These are phyloP conservation scores for Haplosporangium sp. DNA, from an alignment of 371 early-diverging fungal species.

Conservation along the genomic window DNA sequence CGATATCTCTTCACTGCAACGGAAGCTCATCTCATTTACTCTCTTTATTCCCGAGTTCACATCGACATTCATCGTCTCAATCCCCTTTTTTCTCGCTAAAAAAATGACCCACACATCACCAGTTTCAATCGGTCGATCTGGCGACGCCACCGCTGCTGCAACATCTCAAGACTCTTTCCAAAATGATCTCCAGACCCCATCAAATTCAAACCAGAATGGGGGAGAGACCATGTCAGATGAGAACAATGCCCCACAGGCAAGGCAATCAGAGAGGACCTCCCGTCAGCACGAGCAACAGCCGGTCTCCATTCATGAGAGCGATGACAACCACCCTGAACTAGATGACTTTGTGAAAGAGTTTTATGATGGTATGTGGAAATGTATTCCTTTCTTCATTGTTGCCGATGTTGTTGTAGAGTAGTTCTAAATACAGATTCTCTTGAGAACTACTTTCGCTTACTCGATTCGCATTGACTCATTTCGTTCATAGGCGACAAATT, in stretches of 20 bases:
- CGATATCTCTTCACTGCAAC: too few species aligned
- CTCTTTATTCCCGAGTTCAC: too few species aligned
- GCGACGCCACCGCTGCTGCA: too few species aligned
- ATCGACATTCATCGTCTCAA: too few species aligned
- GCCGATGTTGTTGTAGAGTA: background rate
- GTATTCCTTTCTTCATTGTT: background rate
- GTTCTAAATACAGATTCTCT: too few species aligned
- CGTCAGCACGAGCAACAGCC: constrained; percentile 11
- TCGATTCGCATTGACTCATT: background rate
- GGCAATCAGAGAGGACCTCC: background rate
- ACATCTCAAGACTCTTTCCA: background rate
- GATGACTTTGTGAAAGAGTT: constrained; percentile 58
- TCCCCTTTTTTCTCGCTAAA: too few species aligned
- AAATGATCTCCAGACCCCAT: background rate
- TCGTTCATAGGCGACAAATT: constrained; percentile 24
- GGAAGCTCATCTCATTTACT: too few species aligned
- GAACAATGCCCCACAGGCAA: background rate
- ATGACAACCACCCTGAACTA: constrained; percentile 36
- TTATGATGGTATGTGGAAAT: constrained; percentile 52
- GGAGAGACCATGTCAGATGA: background rate
- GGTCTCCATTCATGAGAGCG: constrained; percentile 36
- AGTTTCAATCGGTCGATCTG: too few species aligned
- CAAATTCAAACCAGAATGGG: background rate
- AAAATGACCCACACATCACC: too few species aligned
- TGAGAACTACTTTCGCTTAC: background rate